A percentile compares a stretch with the other conserved stretches of the same genome.
Evolutionary conservation across 352 stramenopile species (phyloP).

Genomic region (Phytophthora hybrid): DNA sequence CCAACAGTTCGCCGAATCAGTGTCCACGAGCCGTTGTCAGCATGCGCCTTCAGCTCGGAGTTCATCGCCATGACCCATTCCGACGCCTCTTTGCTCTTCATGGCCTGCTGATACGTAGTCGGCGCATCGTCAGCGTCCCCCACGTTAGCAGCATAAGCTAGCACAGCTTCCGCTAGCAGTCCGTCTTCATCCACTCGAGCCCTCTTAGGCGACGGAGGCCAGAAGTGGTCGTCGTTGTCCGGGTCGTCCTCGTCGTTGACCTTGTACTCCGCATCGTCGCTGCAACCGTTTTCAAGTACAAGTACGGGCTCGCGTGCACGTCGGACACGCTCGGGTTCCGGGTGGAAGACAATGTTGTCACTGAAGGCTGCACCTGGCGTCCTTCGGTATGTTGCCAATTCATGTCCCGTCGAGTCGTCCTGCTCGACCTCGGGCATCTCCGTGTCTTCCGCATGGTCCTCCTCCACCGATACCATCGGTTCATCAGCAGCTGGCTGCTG

Average conservation of each 20-base stretch:
- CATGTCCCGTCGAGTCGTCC: not conserved
- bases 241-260: no score
- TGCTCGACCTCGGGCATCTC: conserved; percentile 1
- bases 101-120: conserved; percentile 6
- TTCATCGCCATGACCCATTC: conserved; percentile 2
- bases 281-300: no score
- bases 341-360: no score
- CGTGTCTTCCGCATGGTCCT: conserved; percentile 2
- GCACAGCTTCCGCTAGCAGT: no score
- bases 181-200: no score
- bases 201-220: no score
- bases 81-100: conserved; percentile 1
- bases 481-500: not conserved
- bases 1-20: not conserved
- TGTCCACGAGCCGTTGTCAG: conserved; percentile 7
- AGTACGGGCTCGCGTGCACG: no score
- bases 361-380: not conserved
- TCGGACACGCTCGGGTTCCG: no score
- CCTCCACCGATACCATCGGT: not conserved
- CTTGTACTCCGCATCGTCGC: no score
- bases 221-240: no score
- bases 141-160: no score
- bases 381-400: conserved; percentile 7
- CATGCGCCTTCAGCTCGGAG: not conserved
- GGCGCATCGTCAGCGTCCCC: no score